Percentiles rank a stretch among this genome's conserved stretches.
phyloP scores from a whole-genome alignment of 768 basidiomycete genomes.

The Boletus rufocinnamomeus region DNA sequence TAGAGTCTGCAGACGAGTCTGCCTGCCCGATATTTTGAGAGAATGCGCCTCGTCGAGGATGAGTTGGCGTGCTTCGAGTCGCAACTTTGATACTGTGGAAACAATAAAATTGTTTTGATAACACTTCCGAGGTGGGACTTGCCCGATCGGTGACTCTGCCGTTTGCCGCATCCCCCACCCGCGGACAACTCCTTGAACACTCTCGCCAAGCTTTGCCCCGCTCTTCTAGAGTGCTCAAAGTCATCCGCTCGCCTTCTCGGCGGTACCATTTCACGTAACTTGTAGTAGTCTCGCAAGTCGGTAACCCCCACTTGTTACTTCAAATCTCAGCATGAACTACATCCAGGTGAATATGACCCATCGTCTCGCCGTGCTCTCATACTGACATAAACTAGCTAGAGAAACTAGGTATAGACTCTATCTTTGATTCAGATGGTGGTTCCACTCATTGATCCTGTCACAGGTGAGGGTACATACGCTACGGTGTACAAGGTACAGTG shows the following conservation, averaged over 20 bases:
- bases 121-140: slow-evolving; percentile 6
- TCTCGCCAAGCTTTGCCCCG: neutral
- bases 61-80: neutral
- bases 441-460: slow-evolving; percentile 7
- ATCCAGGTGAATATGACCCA: slow-evolving; percentile 46
- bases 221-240: neutral
- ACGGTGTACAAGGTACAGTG: slow-evolving; percentile 89
- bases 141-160: slow-evolving; percentile 21
- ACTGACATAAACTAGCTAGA: slow-evolving; percentile 60
- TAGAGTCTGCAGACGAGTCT: neutral
- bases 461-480: slow-evolving; percentile 92
- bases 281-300: slow-evolving; percentile 4
- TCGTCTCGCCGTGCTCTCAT: neutral
- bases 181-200: neutral
- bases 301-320: neutral
- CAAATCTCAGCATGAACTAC: slow-evolving; percentile 48
- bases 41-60: neutral
- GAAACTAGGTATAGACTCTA: slow-evolving; percentile 63
- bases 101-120: slow-evolving; percentile 4
- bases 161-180: neutral
- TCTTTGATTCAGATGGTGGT: slow-evolving; percentile 2
- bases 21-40: neutral
- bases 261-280: slow-evolving; percentile 7
- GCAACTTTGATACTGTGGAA: neutral
- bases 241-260: slow-evolving; percentile 5